These are phyloP conservation scores for Backusella morwellensis DNA, from an alignment of 192 early-diverging fungal species.

Conservation along the genomic window DNA sequence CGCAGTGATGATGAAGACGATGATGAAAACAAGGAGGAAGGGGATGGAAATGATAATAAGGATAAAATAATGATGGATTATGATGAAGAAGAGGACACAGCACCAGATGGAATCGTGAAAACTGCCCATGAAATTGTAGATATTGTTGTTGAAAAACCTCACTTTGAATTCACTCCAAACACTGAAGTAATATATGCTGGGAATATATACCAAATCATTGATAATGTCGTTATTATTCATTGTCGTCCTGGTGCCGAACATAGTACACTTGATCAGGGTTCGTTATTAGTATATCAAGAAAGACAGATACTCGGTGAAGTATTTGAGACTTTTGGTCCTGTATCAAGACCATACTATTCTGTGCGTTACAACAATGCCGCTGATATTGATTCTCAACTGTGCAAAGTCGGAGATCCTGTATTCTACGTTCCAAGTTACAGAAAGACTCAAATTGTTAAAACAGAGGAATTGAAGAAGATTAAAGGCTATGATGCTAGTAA, in stretches of 20 bases:
- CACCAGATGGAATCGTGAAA: conserved; percentile 19
- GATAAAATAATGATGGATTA: neutral
- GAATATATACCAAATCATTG: conserved; percentile 65
- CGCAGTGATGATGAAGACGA: conserved; percentile 1
- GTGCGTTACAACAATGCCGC: conserved; percentile 66
- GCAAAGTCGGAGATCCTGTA: conserved; percentile 49
- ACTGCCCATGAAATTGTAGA: conserved; percentile 64
- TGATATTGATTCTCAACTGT: conserved; percentile 55
- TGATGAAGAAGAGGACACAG: conserved; percentile 36
- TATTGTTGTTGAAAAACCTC: conserved; percentile 44
- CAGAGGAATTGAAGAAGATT: conserved; percentile 54
- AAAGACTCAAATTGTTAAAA: conserved; percentile 59
- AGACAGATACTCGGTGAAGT: conserved; percentile 64
- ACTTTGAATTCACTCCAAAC: conserved; percentile 45
- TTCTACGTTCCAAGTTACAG: conserved; percentile 63
- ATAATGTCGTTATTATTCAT: conserved; percentile 70
- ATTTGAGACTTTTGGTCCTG: conserved; percentile 94
- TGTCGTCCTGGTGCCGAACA: conserved; percentile 41
- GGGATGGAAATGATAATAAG: neutral
- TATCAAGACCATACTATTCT: conserved; percentile 77
- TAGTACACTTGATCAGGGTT: conserved; percentile 75
- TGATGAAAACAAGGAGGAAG: neutral
- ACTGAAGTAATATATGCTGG: conserved; percentile 60
- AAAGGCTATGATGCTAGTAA: conserved; percentile 96
- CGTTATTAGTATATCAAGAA: conserved; percentile 63